Evolutionary conservation across 805 yeast genomes (phyloP), one percentile per base, ranked within the genome.

Genomic region (Yarrowia deformans): DNA sequence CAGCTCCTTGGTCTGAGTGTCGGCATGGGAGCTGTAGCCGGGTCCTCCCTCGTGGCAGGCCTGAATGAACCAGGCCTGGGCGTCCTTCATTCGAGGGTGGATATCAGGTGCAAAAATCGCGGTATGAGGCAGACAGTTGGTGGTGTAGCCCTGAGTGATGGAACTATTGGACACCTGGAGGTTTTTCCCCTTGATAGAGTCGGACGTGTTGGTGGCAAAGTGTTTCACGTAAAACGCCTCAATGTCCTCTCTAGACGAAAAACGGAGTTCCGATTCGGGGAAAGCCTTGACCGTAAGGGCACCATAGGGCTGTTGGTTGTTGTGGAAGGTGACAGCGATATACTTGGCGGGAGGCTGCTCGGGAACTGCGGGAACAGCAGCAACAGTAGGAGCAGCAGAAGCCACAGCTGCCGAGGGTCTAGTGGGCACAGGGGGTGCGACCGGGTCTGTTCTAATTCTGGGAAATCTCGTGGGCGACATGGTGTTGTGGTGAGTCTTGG

Each of bases 381-480:
- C 29, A 23, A 4, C 29, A 23, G 29, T 4, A 23, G 29, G 4
- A 23, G 29, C 29, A 23, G 29, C 29, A 23, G 4, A 23, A 35
- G 3, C 43, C 14, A 6, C 16, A 16, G 18, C 23, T n/a, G 32
- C 19, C 29, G 29, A 23, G 18, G 48, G 50, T 43, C 49, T 19
- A 3, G 32, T 2, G 18, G 64, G 43, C 29, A 40, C n/a, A 6
- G 64, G 46, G 8, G 48, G 64, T 6, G 29, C 19, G 4, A 14
- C 46, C 2, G 45, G 16, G 1, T 14, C 19, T 7, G 1, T 14
- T 23, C 8, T 16, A 48, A 29, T 40, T 32, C 42, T 56, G 9
- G 48, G 48, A 29, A 56, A 56, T 23, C 63, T 18, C n/a, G 63
- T 56, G 6, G 63, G 63, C 10, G 63, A 56, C 63, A 56, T 56